phyloP scores from a whole-genome alignment of 441 rosid species.

The Pelargonium cotyledonis region DNA sequence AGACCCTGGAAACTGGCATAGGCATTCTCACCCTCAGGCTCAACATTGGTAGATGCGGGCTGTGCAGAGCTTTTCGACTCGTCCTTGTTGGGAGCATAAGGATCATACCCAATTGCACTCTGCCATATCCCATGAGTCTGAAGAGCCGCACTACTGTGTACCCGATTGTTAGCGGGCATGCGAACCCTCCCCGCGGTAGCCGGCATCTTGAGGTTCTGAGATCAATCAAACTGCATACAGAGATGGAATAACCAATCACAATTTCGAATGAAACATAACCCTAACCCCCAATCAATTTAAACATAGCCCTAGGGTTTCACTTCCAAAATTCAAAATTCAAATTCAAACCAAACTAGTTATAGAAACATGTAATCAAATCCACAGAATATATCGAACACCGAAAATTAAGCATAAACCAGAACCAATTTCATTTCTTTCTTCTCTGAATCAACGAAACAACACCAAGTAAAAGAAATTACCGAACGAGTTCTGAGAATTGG shows the following conservation, averaged over 20 bases:
- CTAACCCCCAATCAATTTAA: not conserved
- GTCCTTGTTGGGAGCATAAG: constrained; percentile 82
- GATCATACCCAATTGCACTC: constrained; percentile 93
- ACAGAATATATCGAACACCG: not conserved
- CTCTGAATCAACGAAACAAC: not conserved
- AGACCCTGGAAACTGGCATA: constrained; percentile 81
- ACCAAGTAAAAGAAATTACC: too few relatives aligned
- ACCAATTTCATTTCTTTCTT: not conserved
- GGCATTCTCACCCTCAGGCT: constrained; percentile 65
- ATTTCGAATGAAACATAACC: not conserved
- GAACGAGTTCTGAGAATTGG: too few relatives aligned
- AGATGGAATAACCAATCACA: not conserved
- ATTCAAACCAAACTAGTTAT: not conserved
- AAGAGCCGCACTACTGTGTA: constrained; percentile 91
- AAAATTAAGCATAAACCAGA: not conserved
- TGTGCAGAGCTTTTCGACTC: constrained; percentile 47
- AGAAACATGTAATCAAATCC: not conserved
- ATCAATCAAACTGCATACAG: constrained; percentile 20
- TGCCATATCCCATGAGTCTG: constrained; percentile 98
- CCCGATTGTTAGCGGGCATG: constrained; percentile 98
- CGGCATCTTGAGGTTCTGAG: constrained; percentile 53
- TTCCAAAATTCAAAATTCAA: not conserved
- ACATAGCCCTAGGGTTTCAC: not conserved
- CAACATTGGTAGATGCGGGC: constrained; percentile 31
- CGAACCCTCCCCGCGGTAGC: constrained; percentile 98